These are phyloP conservation scores for Gentiana dahurica DNA, from an alignment of 257 asterid species.

Conservation along the genomic window DNA sequence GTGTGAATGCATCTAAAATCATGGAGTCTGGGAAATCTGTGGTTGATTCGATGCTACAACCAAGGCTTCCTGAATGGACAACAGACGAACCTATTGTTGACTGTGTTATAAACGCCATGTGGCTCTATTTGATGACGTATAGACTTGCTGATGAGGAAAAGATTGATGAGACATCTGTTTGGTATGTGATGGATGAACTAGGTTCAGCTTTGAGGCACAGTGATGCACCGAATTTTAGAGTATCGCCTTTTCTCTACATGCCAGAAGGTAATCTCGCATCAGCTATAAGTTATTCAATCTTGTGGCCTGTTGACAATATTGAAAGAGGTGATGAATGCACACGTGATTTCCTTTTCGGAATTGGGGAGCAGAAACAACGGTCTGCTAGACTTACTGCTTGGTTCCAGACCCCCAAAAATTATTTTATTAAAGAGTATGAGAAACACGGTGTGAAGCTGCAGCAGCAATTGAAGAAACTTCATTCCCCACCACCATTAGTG, in stretches of 20 bases:
- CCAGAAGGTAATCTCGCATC: slow-evolving; percentile 87
- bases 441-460: slow-evolving; percentile 25
- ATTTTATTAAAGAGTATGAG: slow-evolving; percentile 65
- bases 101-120: slow-evolving; percentile 78
- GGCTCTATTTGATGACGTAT: slow-evolving; percentile 82
- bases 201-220: slow-evolving; percentile 97
- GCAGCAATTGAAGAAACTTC: slow-evolving; percentile 33
- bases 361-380: slow-evolving; percentile 88
- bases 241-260: slow-evolving; percentile 94
- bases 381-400: slow-evolving; percentile 98
- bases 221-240: slow-evolving; percentile 81
- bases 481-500: slow-evolving; percentile 18
- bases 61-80: slow-evolving; percentile 62
- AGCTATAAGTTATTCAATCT: slow-evolving; percentile 84
- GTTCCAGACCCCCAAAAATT: slow-evolving; percentile 86
- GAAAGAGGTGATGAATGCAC: slow-evolving; percentile 79
- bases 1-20: slow-evolving; percentile 53
- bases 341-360: slow-evolving; percentile 75
- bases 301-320: slow-evolving; percentile 65
- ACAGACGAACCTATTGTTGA: slow-evolving; percentile 68
- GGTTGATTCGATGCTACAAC: slow-evolving; percentile 69
- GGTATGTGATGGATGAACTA: slow-evolving; percentile 98
- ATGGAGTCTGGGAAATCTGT: slow-evolving; percentile 48
- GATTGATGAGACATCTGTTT: slow-evolving; percentile 89
- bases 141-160: slow-evolving; percentile 94